A percentile compares a stretch with the other conserved stretches of the same genome.
Evolutionary conservation across 176 grass and related monocot genomes (phyloP).

Genomic region (Oryza glumipatula): DNA sequence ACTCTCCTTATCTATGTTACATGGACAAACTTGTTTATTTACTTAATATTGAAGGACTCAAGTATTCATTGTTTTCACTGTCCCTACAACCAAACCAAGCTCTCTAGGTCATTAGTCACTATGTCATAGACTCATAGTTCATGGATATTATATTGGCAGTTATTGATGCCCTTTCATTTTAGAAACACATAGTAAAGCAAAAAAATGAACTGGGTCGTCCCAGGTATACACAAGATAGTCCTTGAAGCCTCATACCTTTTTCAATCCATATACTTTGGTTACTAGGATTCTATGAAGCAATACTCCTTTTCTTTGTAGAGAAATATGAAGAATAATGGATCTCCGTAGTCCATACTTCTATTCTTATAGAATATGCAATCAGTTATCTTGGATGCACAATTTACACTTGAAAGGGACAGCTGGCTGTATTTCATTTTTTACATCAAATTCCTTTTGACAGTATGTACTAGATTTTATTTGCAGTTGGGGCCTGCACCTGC

Average conservation of each 20-base stretch:
- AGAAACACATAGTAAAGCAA: neutral
- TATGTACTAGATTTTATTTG: constrained; percentile 11
- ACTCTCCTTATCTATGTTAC: neutral
- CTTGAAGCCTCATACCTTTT: neutral
- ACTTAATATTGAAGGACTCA: neutral
- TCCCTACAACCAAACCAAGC: neutral
- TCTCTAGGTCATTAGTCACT: neutral
- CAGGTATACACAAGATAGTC: neutral
- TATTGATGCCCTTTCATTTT: neutral
- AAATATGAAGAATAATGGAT: neutral
- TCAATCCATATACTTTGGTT: neutral
- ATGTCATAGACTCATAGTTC: neutral
- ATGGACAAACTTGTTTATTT: neutral
- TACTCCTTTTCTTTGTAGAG: neutral
- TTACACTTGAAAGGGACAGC: neutral
- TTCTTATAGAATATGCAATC: neutral
- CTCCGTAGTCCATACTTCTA: neutral
- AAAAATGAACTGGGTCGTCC: neutral
- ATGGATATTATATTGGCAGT: neutral
- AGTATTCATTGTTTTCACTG: neutral
- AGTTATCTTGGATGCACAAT: neutral
- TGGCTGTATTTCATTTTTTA: neutral
- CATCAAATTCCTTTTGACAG: neutral
- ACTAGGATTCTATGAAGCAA: neutral
- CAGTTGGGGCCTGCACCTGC: neutral